Evolutionary conservation across 2,329 filamentous ascomycete species (phyloP).

Genomic region (Penicillium sp.): DNA sequence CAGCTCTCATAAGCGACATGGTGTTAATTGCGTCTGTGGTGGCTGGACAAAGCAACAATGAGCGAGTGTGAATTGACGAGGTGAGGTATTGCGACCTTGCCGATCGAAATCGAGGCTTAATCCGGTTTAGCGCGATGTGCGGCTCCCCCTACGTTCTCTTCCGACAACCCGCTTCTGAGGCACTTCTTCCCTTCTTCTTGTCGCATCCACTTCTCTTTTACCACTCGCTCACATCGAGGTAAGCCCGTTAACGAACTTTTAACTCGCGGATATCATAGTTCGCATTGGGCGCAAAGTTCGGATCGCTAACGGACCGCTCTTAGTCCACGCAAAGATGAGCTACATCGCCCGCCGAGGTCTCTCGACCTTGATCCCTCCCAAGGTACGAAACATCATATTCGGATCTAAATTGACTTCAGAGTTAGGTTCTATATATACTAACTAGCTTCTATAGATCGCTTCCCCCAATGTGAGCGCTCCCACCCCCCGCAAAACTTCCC

Average conservation of each 20-base stretch:
- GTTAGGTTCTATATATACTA: slow-evolving; percentile 38
- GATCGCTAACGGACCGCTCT: slow-evolving; percentile 26
- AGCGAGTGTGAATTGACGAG: slow-evolving; percentile 36
- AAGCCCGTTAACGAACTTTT: slow-evolving; percentile 20
- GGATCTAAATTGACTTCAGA: slow-evolving; percentile 15
- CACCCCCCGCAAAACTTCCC: slow-evolving; percentile 17
- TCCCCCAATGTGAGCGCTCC: slow-evolving; percentile 43
- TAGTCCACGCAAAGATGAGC: slow-evolving; percentile 74
- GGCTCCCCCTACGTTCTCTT: slow-evolving; percentile 34
- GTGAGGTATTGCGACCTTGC: slow-evolving; percentile 39
- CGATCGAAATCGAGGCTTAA: slow-evolving; percentile 38
- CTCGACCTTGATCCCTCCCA: slow-evolving; percentile 98
- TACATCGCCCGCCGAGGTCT: slow-evolving; percentile 88
- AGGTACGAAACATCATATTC: slow-evolving; percentile 65
- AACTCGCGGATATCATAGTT: background rate
- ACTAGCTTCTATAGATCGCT: slow-evolving; percentile 40
- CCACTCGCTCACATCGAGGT: slow-evolving; percentile 42
- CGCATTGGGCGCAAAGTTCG: background rate
- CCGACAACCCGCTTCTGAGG: slow-evolving; percentile 44
- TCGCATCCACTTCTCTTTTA: slow-evolving; percentile 38
- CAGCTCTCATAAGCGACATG: slow-evolving; percentile 71
- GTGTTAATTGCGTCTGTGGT: slow-evolving; percentile 34
- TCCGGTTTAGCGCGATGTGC: slow-evolving; percentile 40
- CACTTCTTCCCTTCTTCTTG: slow-evolving; percentile 39
- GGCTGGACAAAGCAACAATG: slow-evolving; percentile 28